phyloP scores from a whole-genome alignment of 768 basidiomycete genomes.

The Infundibulicybe gibba region DNA sequence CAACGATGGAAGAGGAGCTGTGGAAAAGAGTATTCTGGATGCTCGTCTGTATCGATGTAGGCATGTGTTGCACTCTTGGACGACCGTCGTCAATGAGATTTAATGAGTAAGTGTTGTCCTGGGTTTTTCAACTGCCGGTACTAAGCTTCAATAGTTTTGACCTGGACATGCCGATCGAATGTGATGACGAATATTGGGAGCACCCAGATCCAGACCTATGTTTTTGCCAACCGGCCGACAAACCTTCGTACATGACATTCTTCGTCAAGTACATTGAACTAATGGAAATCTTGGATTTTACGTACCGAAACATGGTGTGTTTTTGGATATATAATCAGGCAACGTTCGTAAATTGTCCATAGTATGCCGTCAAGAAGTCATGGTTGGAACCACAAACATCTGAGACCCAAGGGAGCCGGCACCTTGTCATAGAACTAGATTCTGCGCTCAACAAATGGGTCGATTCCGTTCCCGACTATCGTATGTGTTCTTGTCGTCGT shows the following conservation, averaged over 20 bases:
- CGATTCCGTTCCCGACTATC: constrained; percentile 60
- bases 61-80: no score
- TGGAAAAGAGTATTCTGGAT: constrained; percentile 73
- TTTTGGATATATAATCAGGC: background rate
- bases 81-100: background rate
- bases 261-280: constrained; percentile 57
- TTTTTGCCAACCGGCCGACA: constrained; percentile 62
- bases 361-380: constrained; percentile 65
- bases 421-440: constrained; percentile 69
- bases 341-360: background rate
- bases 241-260: constrained; percentile 50
- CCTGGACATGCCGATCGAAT: constrained; percentile 57
- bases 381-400: no score
- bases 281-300: constrained; percentile 56
- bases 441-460: constrained; percentile 78
- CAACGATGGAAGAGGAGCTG: constrained; percentile 60
- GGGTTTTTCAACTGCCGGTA: no score
- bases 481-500: constrained; percentile 42
- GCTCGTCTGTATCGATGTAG: no score
- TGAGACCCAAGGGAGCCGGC: constrained; percentile 29
- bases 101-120: constrained; percentile 47
- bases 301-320: constrained; percentile 55
- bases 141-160: constrained; percentile 50
- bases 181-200: constrained; percentile 75
- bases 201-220: constrained; percentile 38